Base-by-base conservation (phyloP, 768 basidiomycete species). In the Mycena galopus region DNA sequence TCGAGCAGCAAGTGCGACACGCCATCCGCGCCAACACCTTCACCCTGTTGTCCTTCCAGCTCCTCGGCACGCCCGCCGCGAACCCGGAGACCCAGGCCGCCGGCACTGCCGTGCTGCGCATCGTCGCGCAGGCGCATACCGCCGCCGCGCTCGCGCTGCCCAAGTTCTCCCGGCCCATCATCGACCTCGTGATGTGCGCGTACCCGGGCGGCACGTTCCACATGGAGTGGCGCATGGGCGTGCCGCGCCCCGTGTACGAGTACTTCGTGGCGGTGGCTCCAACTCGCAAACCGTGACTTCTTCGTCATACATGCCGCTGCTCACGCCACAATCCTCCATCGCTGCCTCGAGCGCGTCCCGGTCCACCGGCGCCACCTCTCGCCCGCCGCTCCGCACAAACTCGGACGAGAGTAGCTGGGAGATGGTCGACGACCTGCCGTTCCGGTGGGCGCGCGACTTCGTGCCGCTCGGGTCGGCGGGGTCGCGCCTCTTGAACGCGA, bases 381-480 rank as follows among this genome's bases (percentile, higher is more conserved):
- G 25, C 42, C 51, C 61, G 33, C 61, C 75, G 37, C 21, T 37
- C 3, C 69, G 73, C 30, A 19, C 82, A 30, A 75, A 84, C 35
- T 81, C 86, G 12, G 83, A 82, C 55, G 89, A 90, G 58, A 86
- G 88, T 14, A 84, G 83, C 33, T 92, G 94, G 94, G 94, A 95
- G 78, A 77, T 94, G 8, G 85, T 94, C 12, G 94, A 95, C 16
- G 88, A 90, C 57, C 82, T 93, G 11, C 93, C 94, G 2, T 76
- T 95, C 53, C 88, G 93, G 35, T 96, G 95, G 95, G 93, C 94
- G n/a, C 92, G 92, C 0, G 95, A 96, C 79, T 96, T 89, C 77
- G 93, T 94, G 2, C 91, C 93, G 0, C 87, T 96, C n/a, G 93
- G 93, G 6, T 81, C 88, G 2, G 80, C 87, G 29, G 89, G 92